A percentile compares a stretch with the other conserved stretches of the same genome.
phyloP scores from a whole-genome alignment of 495 filamentous ascomycete genomes.

The Trichoderma asperelloides region DNA sequence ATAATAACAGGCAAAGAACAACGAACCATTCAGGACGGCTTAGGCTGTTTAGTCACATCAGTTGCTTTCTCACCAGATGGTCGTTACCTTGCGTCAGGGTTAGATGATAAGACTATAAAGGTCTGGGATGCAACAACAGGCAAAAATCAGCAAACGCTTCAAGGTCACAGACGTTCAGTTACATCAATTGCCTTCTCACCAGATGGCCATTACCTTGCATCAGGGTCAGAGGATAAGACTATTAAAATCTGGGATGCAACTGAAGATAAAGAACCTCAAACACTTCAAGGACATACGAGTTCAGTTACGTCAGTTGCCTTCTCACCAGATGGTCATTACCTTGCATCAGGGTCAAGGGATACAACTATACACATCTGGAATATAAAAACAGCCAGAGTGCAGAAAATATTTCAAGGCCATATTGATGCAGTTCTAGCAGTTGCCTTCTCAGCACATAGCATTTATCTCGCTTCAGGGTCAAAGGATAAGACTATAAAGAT shows the following conservation, averaged over 20 bases:
- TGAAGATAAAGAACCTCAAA: neutral
- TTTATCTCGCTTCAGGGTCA: neutral
- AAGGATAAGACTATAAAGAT: neutral
- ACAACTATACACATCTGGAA: neutral
- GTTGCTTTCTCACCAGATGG: neutral
- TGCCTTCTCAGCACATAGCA: neutral
- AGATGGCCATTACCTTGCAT: neutral
- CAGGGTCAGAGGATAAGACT: neutral
- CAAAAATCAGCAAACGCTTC: neutral
- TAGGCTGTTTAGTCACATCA: neutral
- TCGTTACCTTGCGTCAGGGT: neutral
- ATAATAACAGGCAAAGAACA: neutral
- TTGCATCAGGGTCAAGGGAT: neutral
- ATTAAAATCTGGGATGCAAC: conserved; percentile 1
- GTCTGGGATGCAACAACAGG: neutral
- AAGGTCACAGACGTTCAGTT: neutral
- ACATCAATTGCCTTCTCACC: neutral
- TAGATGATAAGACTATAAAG: conserved; percentile 1
- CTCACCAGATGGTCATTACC: neutral
- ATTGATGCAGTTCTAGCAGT: neutral
- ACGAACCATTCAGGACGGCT: neutral
- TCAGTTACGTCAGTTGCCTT: neutral
- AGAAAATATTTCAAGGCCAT: neutral
- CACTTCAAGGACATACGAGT: neutral
- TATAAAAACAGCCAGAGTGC: conserved; percentile 6